phyloP scores from a whole-genome alignment of 164 flowering plant genomes.

The grape (Vitis vinifera) region DNA sequence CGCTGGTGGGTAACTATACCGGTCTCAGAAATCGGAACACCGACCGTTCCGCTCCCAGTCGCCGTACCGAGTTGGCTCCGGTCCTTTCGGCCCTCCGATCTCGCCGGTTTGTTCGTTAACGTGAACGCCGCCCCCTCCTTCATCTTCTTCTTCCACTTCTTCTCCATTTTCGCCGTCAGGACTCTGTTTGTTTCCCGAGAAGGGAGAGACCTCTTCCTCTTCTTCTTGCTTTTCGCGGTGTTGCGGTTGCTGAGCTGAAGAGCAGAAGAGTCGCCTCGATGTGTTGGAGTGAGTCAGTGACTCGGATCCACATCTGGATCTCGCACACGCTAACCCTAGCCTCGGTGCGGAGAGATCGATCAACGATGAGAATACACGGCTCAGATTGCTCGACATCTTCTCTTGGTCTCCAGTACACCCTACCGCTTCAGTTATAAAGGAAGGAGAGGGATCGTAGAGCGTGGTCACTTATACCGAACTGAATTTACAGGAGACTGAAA shows the following conservation, averaged over 20 bases:
- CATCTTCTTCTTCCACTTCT: constrained; percentile 20
- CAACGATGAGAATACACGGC: constrained; percentile 23
- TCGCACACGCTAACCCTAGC: constrained; percentile 1
- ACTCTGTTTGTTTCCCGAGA: neutral
- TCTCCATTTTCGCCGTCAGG: constrained; percentile 16
- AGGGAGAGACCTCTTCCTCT: neutral
- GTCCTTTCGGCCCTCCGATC: constrained; percentile 66
- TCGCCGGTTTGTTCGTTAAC: constrained; percentile 52
- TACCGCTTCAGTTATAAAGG: no score
- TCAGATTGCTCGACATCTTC: constrained; percentile 25
- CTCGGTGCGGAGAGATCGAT: constrained; percentile 13
- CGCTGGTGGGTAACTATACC: no score
- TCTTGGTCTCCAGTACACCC: neutral
- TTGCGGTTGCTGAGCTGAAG: constrained; percentile 12
- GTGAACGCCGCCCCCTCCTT: constrained; percentile 21
- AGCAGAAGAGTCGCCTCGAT: constrained; percentile 15
- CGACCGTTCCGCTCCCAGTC: constrained; percentile 75
- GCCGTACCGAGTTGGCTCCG: constrained; percentile 68
- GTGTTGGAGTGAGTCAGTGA: constrained; percentile 5
- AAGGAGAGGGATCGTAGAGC: no score
- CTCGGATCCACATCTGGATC: constrained; percentile 1
- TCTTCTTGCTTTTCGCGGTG: constrained; percentile 1
- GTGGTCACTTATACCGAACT: no score
- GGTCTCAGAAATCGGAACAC: constrained; percentile 56
- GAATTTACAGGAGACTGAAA: no score